A percentile compares a stretch with the other conserved stretches of the same genome.
Evolutionary conservation across 2,329 filamentous ascomycete species (phyloP).

Genomic region (Fusarium duplospermum): DNA sequence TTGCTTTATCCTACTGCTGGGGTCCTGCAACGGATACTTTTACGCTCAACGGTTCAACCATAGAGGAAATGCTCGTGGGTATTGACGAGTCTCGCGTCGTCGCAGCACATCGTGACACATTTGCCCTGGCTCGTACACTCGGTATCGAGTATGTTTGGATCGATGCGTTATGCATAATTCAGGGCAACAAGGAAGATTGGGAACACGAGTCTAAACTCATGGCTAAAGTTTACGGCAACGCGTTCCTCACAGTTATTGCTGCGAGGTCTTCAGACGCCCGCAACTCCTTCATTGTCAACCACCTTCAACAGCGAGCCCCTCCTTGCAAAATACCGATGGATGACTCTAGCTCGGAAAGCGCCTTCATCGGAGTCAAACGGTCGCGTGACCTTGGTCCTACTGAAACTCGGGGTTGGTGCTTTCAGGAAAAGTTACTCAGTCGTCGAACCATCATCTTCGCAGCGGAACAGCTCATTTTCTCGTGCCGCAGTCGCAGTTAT

Average conservation of each 20-base stretch:
- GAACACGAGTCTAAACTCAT: slow-evolving; percentile 23
- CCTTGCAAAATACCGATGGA: slow-evolving; percentile 4
- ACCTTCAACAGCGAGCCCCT: background rate
- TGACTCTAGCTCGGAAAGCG: background rate
- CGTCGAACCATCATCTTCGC: slow-evolving; percentile 11
- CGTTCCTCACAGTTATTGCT: slow-evolving; percentile 11
- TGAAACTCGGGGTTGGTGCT: slow-evolving; percentile 22
- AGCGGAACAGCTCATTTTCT: slow-evolving; percentile 8
- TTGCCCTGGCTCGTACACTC: background rate
- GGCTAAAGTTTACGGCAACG: slow-evolving; percentile 21
- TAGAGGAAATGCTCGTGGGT: background rate
- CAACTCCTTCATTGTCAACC: slow-evolving; percentile 4
- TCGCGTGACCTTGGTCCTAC: background rate
- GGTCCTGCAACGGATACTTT: slow-evolving; percentile 14
- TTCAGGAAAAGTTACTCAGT: slow-evolving; percentile 12
- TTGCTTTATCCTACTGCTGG: slow-evolving; percentile 18
- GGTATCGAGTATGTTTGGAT: slow-evolving; percentile 35
- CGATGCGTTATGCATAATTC: slow-evolving; percentile 43
- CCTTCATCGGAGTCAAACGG: background rate
- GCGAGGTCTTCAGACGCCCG: slow-evolving; percentile 18
- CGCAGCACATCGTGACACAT: background rate
- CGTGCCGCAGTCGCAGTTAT: background rate
- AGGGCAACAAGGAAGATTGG: slow-evolving; percentile 39
- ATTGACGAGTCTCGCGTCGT: background rate
- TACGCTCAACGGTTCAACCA: slow-evolving; percentile 4